Base-by-base conservation (phyloP, 768 basidiomycete genomes). In the Termitomyces sp. region DNA sequence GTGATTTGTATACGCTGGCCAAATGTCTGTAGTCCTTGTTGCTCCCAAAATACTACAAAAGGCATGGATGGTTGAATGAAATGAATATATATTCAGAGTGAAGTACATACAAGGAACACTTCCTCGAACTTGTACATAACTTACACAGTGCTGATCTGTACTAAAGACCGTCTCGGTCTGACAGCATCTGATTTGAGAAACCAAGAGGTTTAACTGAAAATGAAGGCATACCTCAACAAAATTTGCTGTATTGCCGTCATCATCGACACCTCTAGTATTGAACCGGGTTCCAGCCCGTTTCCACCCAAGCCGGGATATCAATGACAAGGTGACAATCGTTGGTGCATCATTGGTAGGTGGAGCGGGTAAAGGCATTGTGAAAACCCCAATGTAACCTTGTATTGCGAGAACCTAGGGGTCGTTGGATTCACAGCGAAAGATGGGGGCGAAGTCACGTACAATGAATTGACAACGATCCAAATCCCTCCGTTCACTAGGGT, bases 231-330 rank as follows among this genome's bases (percentile, higher is more conserved):
- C 93, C 84, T 99, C 97, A 7, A 96, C 96, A 73, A 97, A 98
- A 70, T 98, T 98, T 36, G 96, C 96, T 35, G 89, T 90, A 70
- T 95, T 88, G 40, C 96, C 94, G 65, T 95, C 92, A 70, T 97
- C 96, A 69, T 98, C 96, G 11, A 98, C 91, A 2, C 96, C 96
- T 60, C 96, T 84, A 13, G 95, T 95, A 72, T 97, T 98, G 78
- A 98, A 99, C 42, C 97, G 86, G 20, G 97, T 98, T 3, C 97
- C 97, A 28, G 97, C 96, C 65, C 96, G 83, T 75, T 94, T 96
- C 89, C 92, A 96, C 11, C 95, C 90, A 5, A 98, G 81, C 44
- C 97, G 81, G 13, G 91, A 94, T 54, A 98, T 90, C 59, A 99
- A 75, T 4, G 88, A 85, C 22, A 97, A 73, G 1, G 91, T 91